These are phyloP conservation scores for Lentinula sp. DNA, from an alignment of 768 basidiomycete genomes.

Conservation along the genomic window DNA sequence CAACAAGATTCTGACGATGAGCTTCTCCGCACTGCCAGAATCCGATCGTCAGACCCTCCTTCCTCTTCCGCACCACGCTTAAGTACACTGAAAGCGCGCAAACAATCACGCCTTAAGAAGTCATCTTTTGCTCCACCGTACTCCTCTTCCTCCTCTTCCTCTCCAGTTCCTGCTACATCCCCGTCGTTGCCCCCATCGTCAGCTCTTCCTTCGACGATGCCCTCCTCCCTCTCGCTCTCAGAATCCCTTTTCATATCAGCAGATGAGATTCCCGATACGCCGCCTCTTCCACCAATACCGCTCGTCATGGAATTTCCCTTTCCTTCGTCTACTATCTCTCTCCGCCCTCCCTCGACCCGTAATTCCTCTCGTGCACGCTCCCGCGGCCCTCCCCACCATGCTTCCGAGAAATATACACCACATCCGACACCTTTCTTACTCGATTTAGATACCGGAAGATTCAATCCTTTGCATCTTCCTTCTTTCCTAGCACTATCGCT, in stretches of 20 bases:
- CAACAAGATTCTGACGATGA: not conserved
- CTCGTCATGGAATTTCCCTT: not conserved
- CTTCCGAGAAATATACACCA: not conserved
- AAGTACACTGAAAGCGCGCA: not conserved
- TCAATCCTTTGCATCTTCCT: not conserved
- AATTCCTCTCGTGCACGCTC: conserved; percentile 1
- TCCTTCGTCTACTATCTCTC: not conserved
- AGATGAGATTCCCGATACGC: not conserved
- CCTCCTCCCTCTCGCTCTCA: not conserved
- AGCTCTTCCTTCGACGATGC: not conserved
- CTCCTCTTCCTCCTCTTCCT: not conserved
- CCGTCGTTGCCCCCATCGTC: not conserved
- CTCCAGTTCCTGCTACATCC: not conserved
- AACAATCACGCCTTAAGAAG: not conserved
- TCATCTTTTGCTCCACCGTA: not conserved
- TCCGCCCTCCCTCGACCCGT: not conserved
- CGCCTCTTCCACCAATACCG: not conserved
- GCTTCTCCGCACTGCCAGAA: not conserved
- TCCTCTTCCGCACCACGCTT: not conserved
- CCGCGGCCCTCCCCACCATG: not conserved
- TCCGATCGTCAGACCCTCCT: not conserved
- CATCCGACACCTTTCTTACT: not conserved
- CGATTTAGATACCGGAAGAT: not conserved
- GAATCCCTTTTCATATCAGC: not conserved
- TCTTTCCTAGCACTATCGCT: not conserved